Conservation (phyloP, 441 rosid genomes). For the Euphorbia schlechtendalii region DNA sequence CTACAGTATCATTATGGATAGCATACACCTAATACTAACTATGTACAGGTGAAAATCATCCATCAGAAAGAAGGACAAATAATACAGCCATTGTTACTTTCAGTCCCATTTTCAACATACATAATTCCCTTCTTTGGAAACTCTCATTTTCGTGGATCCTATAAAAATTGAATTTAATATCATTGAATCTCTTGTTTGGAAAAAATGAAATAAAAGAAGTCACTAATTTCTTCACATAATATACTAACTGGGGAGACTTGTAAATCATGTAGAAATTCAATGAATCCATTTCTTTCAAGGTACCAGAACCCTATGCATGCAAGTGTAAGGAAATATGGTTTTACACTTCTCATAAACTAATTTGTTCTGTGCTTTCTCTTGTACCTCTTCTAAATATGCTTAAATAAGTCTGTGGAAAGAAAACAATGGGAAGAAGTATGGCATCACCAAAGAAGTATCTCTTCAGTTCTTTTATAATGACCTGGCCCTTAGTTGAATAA, state of each 20-base stretch:
- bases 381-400: background rate
- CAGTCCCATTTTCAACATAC: background rate
- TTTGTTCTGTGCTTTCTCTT: slow-evolving; percentile 6
- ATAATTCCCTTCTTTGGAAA: background rate
- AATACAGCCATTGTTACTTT: background rate
- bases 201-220: background rate
- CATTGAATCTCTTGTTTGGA: background rate
- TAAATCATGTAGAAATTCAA: background rate
- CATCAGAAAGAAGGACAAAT: background rate
- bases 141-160: background rate
- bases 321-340: background rate
- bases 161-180: background rate
- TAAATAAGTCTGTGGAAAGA: background rate
- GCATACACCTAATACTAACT: slow-evolving; percentile 5
- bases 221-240: background rate
- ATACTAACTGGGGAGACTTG: background rate
- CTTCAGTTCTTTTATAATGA: background rate
- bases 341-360: slow-evolving; percentile 3
- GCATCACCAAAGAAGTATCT: slow-evolving; percentile 1
- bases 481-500: slow-evolving; percentile 3
- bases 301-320: background rate
- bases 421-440: background rate
- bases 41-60: background rate
- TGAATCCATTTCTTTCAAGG: background rate
- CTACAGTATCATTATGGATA: slow-evolving; percentile 24